These are phyloP conservation scores for Cryptosporidium sp. DNA, from an alignment of 169 alveolate species.

Conservation along the genomic window DNA sequence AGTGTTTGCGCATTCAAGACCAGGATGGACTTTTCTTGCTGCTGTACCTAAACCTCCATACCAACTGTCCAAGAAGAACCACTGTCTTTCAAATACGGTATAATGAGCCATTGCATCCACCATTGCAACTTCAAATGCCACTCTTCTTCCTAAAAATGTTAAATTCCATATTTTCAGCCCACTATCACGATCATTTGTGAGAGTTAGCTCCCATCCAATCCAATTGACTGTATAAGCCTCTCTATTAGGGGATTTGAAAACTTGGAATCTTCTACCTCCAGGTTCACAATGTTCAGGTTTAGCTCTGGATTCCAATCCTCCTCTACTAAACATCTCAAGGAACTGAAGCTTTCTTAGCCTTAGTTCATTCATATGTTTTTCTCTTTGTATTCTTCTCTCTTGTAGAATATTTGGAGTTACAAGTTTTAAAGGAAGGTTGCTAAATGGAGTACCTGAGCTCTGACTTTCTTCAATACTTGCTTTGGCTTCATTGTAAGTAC, in stretches of 20 bases:
- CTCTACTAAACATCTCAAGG: slow-evolving; percentile 66
- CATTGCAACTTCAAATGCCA: slow-evolving; percentile 81
- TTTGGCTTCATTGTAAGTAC: slow-evolving; percentile 68
- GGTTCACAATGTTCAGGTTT: slow-evolving; percentile 83
- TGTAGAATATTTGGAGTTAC: slow-evolving; percentile 34
- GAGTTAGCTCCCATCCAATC: slow-evolving; percentile 80
- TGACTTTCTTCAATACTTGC: neutral
- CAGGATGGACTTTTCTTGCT: slow-evolving; percentile 80
- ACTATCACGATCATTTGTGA: slow-evolving; percentile 81
- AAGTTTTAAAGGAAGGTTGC: neutral
- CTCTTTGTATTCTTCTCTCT: slow-evolving; percentile 47
- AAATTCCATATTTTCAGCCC: slow-evolving; percentile 80
- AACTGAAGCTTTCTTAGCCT: slow-evolving; percentile 51
- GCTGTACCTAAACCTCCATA: slow-evolving; percentile 84
- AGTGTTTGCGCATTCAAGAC: slow-evolving; percentile 81
- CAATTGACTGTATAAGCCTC: slow-evolving; percentile 78
- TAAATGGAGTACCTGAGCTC: neutral
- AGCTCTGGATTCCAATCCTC: slow-evolving; percentile 81
- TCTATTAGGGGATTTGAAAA: slow-evolving; percentile 74
- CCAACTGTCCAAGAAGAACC: slow-evolving; percentile 83
- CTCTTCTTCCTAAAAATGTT: slow-evolving; percentile 78
- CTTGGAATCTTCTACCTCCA: slow-evolving; percentile 79
- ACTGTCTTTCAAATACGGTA: slow-evolving; percentile 80
- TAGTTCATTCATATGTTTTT: slow-evolving; percentile 35
- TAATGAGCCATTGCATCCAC: slow-evolving; percentile 83